Evolutionary conservation across 306 rosid species (phyloP).

Genomic region (Betula pendula): DNA sequence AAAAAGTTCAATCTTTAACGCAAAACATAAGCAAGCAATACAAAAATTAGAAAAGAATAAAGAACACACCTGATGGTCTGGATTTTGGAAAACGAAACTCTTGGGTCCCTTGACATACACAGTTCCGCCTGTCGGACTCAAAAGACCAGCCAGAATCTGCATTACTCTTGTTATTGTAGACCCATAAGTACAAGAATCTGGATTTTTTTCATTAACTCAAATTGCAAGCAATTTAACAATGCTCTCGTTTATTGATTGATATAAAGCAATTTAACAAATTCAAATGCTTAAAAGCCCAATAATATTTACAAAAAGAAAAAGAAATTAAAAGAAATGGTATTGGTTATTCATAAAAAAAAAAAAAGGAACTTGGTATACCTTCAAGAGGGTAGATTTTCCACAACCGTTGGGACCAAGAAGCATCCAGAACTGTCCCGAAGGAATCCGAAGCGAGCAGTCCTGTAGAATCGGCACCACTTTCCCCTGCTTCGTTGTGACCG

Average conservation of each 20-base stretch:
- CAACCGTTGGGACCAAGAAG: constrained; percentile 93
- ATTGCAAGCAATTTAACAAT: not conserved
- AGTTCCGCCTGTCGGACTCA: constrained; percentile 63
- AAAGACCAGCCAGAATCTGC: constrained; percentile 84
- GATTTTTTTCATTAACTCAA: not conserved
- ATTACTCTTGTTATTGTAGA: constrained; percentile 3
- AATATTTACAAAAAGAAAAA: not conserved
- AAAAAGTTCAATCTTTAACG: not conserved
- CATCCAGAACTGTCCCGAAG: constrained; percentile 89
- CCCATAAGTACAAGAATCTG: not conserved
- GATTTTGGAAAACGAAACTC: constrained; percentile 84
- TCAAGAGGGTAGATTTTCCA: constrained; percentile 86
- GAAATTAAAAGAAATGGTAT: not conserved
- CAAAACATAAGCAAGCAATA: not conserved
- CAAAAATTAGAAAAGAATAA: not conserved
- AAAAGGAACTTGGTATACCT: constrained; percentile 48
- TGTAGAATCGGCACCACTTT: constrained; percentile 53
- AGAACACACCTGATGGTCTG: constrained; percentile 71
- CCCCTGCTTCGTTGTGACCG: constrained; percentile 50
- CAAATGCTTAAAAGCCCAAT: not conserved
- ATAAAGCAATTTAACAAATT: not conserved
- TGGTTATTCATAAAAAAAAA: too few species aligned
- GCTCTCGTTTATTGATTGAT: not conserved
- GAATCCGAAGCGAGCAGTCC: constrained; percentile 74
- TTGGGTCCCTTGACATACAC: constrained; percentile 57